phyloP scores from a whole-genome alignment of 2,329 filamentous ascomycete genomes.

The Fusarium nelsonii region DNA sequence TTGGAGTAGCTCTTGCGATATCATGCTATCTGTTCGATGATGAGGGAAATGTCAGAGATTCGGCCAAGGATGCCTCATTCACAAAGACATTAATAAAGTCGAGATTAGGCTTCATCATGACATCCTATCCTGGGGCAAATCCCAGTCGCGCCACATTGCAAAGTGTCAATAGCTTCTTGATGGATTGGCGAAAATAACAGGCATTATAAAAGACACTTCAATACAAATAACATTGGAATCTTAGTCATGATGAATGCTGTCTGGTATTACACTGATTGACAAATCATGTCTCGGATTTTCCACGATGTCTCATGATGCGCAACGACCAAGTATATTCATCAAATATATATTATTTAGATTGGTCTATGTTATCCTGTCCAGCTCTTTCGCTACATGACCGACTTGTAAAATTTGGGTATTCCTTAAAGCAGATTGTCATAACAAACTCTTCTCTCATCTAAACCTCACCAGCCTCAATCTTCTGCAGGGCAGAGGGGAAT shows the following conservation, averaged over 20 bases:
- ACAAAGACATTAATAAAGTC: constrained; percentile 83
- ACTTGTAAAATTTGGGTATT: constrained; percentile 36
- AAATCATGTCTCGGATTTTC: not conserved
- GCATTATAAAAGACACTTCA: not conserved
- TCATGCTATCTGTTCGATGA: constrained; percentile 80
- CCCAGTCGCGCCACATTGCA: constrained; percentile 88
- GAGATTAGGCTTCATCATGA: constrained; percentile 85
- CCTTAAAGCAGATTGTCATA: constrained; percentile 35
- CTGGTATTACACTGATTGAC: not conserved
- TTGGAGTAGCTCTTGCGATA: constrained; percentile 81
- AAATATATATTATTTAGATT: constrained; percentile 30
- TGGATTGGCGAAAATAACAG: constrained; percentile 64
- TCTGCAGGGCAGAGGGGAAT: constrained; percentile 62
- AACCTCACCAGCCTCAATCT: constrained; percentile 59
- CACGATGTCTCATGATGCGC: not conserved
- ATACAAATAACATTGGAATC: not conserved
- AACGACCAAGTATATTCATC: not conserved
- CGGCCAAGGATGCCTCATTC: constrained; percentile 55
- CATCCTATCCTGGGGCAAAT: constrained; percentile 81
- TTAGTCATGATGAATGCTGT: not conserved
- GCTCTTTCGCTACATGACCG: constrained; percentile 26
- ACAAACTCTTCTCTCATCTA: constrained; percentile 36
- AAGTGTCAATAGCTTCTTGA: constrained; percentile 90
- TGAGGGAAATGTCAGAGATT: constrained; percentile 61
- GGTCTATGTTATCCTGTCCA: constrained; percentile 18